These are phyloP conservation scores for Wickerhamiella infanticola DNA, from an alignment of 1,139 yeast species.

Conservation along the genomic window DNA sequence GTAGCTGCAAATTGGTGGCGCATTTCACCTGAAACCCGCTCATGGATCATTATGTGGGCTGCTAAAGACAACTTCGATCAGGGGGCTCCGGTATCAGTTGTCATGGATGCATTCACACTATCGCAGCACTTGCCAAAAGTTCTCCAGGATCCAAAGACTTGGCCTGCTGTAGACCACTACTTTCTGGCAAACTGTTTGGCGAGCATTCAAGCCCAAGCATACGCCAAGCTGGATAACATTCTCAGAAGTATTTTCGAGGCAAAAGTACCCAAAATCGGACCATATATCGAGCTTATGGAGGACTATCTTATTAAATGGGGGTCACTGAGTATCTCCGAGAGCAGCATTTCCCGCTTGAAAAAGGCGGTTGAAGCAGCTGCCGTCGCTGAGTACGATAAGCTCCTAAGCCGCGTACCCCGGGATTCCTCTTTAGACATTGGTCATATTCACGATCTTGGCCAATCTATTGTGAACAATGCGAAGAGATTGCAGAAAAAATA, in stretches of 20 bases:
- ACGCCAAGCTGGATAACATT: slow-evolving; percentile 33
- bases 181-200: slow-evolving; percentile 5
- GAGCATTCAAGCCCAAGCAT: slow-evolving; percentile 31
- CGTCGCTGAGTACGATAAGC: slow-evolving; percentile 43
- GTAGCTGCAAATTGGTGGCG: slow-evolving; percentile 48
- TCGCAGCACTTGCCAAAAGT: slow-evolving; percentile 5
- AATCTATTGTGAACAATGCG: slow-evolving; percentile 37
- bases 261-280: slow-evolving; percentile 48
- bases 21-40: slow-evolving; percentile 37
- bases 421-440: slow-evolving; percentile 42
- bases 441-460: slow-evolving; percentile 48
- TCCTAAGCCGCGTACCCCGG: slow-evolving; percentile 46
- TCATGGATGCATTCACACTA: slow-evolving; percentile 7
- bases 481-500: slow-evolving; percentile 43
- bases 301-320: slow-evolving; percentile 38
- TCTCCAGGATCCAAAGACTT: slow-evolving; percentile 2
- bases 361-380: slow-evolving; percentile 36
- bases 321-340: slow-evolving; percentile 29
- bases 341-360: slow-evolving; percentile 37
- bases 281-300: slow-evolving; percentile 36
- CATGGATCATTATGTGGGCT: slow-evolving; percentile 37
- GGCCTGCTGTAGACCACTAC: slow-evolving; percentile 10
- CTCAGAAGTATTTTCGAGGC: slow-evolving; percentile 34
- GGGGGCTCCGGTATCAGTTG: slow-evolving; percentile 24
- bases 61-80: slow-evolving; percentile 31